Evolutionary conservation across 805 yeast genomes (phyloP), one percentile per base, ranked within the genome.

Genomic region (Candida maris): DNA sequence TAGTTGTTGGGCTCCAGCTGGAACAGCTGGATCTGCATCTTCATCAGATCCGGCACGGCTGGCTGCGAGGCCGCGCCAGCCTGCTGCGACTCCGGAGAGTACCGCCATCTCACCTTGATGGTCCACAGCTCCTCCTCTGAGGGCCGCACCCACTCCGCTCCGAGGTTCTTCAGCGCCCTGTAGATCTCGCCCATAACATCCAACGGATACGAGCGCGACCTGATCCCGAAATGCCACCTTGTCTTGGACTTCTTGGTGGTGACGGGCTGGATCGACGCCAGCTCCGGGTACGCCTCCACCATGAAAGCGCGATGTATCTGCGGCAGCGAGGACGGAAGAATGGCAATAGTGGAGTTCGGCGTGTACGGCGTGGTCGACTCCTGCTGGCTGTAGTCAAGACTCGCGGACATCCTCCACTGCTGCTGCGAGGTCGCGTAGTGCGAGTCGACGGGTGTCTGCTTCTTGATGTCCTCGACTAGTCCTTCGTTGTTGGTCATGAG

Each of bases 121-220:
- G 96, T 91, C 97, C 97, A 91, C 34, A 88, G 67, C 52, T 89
- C 96, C 53, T 89, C 96, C 50, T 89, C 96, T 0, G 89, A 77
- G 5, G 97, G 97, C 50, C 82, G 81, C 7, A 93, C 85, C 97
- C 97, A 93, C 61, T 93, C 97, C 0, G 97, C 97, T 1, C 96
- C 97, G 37, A 93, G 67, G 52, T 85, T 87, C 62, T 85, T 85
- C 56, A 93, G 70, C 1, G 97, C 97, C 31, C 96, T 73, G 64
- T 93, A 93, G 29, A 93, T 89, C 59, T 93, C 98, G 19, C 97
- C 96, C 97, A 93, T 93, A 3, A 93, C 98, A 61, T 93, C 98
- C 50, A 93, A 70, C 22, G 98, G 97, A 57, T 93, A 93, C 1
- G 96, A 86, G 52, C 97, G 73, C 6, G 96, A 87, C 57, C 98